Percentiles rank a stretch among this genome's conserved stretches.
Evolutionary conservation across 2,329 filamentous ascomycete genomes (phyloP).

Genomic region (Orbilia javanica): DNA sequence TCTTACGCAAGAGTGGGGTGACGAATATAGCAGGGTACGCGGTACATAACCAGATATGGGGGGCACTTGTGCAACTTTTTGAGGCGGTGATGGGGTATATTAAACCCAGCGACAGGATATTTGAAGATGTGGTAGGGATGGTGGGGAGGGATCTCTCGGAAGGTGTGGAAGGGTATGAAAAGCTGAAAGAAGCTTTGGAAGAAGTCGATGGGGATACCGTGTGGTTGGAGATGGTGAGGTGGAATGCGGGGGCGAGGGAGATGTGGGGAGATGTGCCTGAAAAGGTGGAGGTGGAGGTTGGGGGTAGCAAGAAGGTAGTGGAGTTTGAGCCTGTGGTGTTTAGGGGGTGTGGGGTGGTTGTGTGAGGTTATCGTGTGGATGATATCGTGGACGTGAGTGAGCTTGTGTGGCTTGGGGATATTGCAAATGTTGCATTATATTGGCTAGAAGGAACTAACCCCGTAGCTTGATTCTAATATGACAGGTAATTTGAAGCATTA

Average conservation of each 20-base stretch:
- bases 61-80: constrained; percentile 73
- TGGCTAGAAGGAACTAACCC: background rate
- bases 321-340: constrained; percentile 39
- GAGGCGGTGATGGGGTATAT: constrained; percentile 74
- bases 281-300: constrained; percentile 63
- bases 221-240: constrained; percentile 75
- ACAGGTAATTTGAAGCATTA: background rate
- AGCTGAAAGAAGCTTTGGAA: constrained; percentile 73
- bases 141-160: constrained; percentile 69
- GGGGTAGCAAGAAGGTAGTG: constrained; percentile 33
- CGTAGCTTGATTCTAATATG: background rate
- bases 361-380: background rate
- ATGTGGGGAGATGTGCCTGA: constrained; percentile 66
- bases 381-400: background rate
- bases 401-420: too few species aligned
- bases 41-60: constrained; percentile 71
- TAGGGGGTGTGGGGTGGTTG: background rate
- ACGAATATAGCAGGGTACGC: constrained; percentile 50
- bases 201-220: constrained; percentile 79
- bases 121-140: constrained; percentile 78
- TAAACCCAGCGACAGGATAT: constrained; percentile 75
- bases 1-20: constrained; percentile 17
- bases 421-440: too few species aligned
- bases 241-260: constrained; percentile 62
- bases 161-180: constrained; percentile 61